Evolutionary conservation across 768 basidiomycete genomes (phyloP).

Genomic region (Mycena polygramma): DNA sequence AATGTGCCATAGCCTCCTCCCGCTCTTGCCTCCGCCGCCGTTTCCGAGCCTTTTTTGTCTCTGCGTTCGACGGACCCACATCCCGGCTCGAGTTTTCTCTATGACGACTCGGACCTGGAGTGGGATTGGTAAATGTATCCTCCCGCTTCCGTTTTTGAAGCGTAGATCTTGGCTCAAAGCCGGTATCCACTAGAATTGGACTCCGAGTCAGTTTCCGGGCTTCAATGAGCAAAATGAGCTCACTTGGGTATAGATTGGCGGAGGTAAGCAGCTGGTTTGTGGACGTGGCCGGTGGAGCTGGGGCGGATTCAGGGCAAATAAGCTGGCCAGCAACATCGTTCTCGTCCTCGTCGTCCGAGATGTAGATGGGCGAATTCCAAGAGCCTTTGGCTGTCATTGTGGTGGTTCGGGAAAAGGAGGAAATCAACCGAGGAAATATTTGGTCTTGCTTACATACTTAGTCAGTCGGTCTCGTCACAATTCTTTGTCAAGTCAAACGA

Average conservation of each 20-base stretch:
- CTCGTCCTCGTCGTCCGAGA: conserved; percentile 45
- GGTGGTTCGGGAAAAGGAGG: too few relatives aligned
- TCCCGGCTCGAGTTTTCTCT: conserved; percentile 5
- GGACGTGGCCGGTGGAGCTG: neutral
- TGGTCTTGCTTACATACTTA: too few relatives aligned
- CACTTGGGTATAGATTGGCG: conserved; percentile 9
- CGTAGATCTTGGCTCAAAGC: neutral
- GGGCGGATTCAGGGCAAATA: neutral
- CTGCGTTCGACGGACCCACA: neutral
- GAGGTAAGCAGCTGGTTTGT: conserved; percentile 6
- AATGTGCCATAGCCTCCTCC: conserved; percentile 45
- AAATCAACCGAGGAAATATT: too few relatives aligned
- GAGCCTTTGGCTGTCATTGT: conserved; percentile 40
- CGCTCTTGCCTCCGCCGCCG: conserved; percentile 53
- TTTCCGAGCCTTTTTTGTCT: conserved; percentile 56
- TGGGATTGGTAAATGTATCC: neutral
- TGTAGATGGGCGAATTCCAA: conserved; percentile 44
- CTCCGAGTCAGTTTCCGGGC: neutral
- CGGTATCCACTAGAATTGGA: neutral
- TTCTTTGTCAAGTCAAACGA: too few relatives aligned
- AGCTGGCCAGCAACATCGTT: conserved; percentile 37
- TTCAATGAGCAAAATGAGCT: neutral
- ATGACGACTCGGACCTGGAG: conserved; percentile 6
- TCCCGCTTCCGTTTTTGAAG: conserved; percentile 37
- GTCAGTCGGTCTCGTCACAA: too few relatives aligned